Percentiles rank a stretch among this genome's conserved stretches.
phyloP scores from a whole-genome alignment of 495 filamentous ascomycete species.

The Amphirosellinia nigrospora region DNA sequence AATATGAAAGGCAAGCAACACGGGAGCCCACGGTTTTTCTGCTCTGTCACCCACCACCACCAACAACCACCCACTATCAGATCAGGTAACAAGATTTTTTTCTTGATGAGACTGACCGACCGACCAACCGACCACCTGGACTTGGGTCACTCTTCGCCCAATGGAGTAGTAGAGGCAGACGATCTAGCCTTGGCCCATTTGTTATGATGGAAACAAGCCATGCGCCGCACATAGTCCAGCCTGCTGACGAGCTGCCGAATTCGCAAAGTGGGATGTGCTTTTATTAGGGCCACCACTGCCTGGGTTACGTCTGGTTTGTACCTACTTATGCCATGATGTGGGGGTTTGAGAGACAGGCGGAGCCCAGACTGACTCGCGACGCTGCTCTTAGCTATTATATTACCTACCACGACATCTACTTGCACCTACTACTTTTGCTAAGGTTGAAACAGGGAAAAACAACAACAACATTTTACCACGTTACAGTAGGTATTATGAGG shows the following conservation, averaged over 20 bases:
- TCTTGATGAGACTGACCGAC: background rate
- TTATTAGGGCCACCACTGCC: background rate
- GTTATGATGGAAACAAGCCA: constrained; percentile 1
- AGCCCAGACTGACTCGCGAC: constrained; percentile 14
- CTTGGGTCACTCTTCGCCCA: background rate
- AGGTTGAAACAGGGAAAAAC: background rate
- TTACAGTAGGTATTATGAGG: background rate
- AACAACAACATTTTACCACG: background rate
- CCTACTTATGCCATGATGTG: background rate
- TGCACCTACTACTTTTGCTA: background rate
- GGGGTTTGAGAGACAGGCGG: background rate
- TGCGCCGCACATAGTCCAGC: constrained; percentile 8
- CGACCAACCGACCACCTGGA: background rate
- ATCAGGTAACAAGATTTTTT: constrained; percentile 1
- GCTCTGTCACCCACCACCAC: no score
- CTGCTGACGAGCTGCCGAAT: constrained; percentile 16
- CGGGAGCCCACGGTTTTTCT: background rate
- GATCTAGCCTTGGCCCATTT: constrained; percentile 15
- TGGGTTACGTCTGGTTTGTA: constrained; percentile 22
- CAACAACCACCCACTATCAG: background rate
- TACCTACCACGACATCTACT: background rate
- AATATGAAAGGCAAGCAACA: background rate
- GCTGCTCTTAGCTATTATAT: constrained; percentile 15
- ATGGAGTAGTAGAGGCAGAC: constrained; percentile 10
- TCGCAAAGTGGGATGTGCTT: constrained; percentile 2